Conservation (phyloP, 257 asterid species). For the Gardenia jasminoides region DNA sequence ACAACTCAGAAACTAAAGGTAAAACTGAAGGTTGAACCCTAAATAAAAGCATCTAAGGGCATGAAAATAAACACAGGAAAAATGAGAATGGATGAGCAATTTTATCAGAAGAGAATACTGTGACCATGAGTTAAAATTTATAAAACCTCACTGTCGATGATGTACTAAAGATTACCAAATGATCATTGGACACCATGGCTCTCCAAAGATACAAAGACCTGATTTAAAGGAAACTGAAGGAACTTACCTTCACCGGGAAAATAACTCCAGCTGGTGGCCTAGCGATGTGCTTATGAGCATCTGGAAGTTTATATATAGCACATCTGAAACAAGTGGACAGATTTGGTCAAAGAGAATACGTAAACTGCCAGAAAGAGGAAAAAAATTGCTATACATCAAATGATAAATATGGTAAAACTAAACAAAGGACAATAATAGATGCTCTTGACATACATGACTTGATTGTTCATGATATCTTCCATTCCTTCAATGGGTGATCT, state of each 20-base stretch:
- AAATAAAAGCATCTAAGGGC: not conserved
- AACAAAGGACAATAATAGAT: not conserved
- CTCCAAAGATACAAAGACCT: not conserved
- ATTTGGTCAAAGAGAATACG: not conserved
- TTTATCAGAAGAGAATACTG: not conserved
- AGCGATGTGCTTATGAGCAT: slow-evolving; percentile 69
- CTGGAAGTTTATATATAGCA: slow-evolving; percentile 84
- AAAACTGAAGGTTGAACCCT: not conserved
- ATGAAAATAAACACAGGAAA: not conserved
- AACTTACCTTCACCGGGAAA: slow-evolving; percentile 72
- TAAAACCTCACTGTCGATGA: not conserved
- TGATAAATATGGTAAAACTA: not conserved
- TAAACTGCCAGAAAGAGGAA: not conserved
- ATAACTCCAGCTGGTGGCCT: slow-evolving; percentile 81
- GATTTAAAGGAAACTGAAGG: not conserved
- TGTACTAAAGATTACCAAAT: not conserved
- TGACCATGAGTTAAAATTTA: not conserved
- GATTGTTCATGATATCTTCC: slow-evolving; percentile 91
- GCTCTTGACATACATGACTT: slow-evolving; percentile 78
- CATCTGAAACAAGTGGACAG: slow-evolving; percentile 47
- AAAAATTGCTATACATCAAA: not conserved
- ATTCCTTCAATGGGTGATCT: slow-evolving; percentile 80
- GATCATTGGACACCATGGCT: not conserved
- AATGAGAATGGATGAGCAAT: not conserved
- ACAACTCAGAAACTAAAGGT: not conserved